Evolutionary conservation across 192 early-diverging fungal species (phyloP).

Genomic region (Glomus cerebriforme): DNA sequence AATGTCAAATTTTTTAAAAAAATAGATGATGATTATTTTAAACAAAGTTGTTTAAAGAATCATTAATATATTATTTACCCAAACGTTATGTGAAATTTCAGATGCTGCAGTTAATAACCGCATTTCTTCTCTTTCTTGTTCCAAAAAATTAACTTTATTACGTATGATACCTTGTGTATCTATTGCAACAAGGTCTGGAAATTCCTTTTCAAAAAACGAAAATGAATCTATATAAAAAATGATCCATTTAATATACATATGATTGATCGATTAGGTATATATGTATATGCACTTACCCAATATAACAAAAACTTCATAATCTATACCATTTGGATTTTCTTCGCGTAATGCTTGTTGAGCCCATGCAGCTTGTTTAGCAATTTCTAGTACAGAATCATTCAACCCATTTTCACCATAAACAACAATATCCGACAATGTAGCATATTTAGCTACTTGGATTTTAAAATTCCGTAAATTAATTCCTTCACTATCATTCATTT

Average conservation of each 20-base stretch:
- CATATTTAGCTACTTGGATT: conserved; percentile 53
- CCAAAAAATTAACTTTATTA: conserved; percentile 52
- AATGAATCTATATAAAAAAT: conserved; percentile 42
- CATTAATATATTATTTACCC: conserved; percentile 43
- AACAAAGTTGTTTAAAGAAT: neutral
- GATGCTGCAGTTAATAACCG: conserved; percentile 45
- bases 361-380: conserved; percentile 44
- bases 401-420: conserved; percentile 47
- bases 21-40: no score
- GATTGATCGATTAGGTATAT: neutral
- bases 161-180: conserved; percentile 36
- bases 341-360: conserved; percentile 45
- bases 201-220: conserved; percentile 42
- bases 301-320: conserved; percentile 49
- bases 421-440: conserved; percentile 51
- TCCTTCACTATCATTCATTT: conserved; percentile 40
- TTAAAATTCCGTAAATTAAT: conserved; percentile 60
- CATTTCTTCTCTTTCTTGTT: conserved; percentile 57
- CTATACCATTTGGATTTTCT: conserved; percentile 36
- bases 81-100: conserved; percentile 49
- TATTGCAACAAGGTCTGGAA: conserved; percentile 42
- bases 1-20: no score
- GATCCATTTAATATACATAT: neutral
- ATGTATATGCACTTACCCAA: conserved; percentile 40
- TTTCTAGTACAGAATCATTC: conserved; percentile 32